These are phyloP conservation scores for Albizia julibrissin DNA, from an alignment of 306 rosid species.

Conservation along the genomic window DNA sequence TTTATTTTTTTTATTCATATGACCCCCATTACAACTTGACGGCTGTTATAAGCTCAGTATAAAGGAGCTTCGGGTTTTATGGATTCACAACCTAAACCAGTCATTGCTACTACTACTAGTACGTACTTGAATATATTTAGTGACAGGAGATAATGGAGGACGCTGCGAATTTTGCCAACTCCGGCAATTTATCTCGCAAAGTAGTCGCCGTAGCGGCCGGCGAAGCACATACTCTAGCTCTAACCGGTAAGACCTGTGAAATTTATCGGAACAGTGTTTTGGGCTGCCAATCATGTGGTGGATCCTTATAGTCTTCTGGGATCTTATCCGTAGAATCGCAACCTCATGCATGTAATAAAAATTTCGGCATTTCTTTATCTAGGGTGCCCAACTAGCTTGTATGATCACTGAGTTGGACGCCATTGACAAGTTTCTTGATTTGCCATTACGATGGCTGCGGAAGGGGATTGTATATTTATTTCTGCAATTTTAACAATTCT, in stretches of 20 bases:
- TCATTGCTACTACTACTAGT: not conserved
- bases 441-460: not conserved
- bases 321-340: not conserved
- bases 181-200: not conserved
- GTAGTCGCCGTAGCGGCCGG: conserved; percentile 6
- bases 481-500: not conserved
- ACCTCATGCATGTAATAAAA: not conserved
- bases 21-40: not conserved
- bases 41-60: not conserved
- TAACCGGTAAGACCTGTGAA: not conserved
- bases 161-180: not conserved
- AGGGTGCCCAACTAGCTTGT: not conserved
- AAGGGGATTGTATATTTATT: not conserved
- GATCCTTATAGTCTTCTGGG: not conserved
- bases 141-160: not conserved
- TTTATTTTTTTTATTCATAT: not conserved
- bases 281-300: not conserved
- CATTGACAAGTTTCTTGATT: not conserved
- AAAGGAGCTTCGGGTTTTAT: not conserved
- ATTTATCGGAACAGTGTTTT: not conserved
- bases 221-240: conserved; percentile 9
- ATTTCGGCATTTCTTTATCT: not conserved
- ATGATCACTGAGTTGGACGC: not conserved
- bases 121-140: too few relatives aligned
- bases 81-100: not conserved